Evolutionary conservation across 2,329 filamentous ascomycete species (phyloP), one percentile per base, ranked within the genome.

Genomic region (Hypoxylon sp.): DNA sequence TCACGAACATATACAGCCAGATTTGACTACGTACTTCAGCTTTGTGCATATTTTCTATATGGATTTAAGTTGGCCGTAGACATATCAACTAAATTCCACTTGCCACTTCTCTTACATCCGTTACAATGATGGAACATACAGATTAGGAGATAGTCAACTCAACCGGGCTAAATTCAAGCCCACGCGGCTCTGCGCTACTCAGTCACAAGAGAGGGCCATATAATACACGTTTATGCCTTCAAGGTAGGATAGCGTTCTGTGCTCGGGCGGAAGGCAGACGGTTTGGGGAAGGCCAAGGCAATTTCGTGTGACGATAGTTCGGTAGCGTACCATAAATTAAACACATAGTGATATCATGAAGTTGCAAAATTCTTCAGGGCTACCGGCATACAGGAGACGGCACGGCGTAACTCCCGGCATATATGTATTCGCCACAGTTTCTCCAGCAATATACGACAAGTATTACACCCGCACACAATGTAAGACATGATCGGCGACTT

Each of bases 401-500:
- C 29, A 57, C 51, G 51, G 55, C 44, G 57, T 68, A 68, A 53
- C 47, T 64, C 56, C 50, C 60, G 60, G 65, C 60, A 68, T 61
- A 56, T 44, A 22, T 19, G 39, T 44, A 44, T 44, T 64, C 22
- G 58, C 46, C 57, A 53, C 22, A 48, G 37, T 51, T 54, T 50
- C 59, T 22, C 44, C 50, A 39, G 44, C 55, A 60, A 54, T 55
- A 54, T 67, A 60, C 65, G 44, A 60, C 1, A 26, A 11, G 11
- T 33, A 61, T 35, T 51, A 31, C 33, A 14, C 26, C 31, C 56
- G 42, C 52, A 52, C 39, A 24, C 37, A 47, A 60, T 22, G 63
- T 58, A 58, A 57, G 63, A 56, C 67, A 67, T 26, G 67, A 70
- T 70, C 67, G 55, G 63, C 59, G 63, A 37, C 35, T 33, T n/a